These are phyloP conservation scores for Calonectria pseudoreteaudii DNA, from an alignment of 2,329 filamentous ascomycete genomes.

Conservation along the genomic window DNA sequence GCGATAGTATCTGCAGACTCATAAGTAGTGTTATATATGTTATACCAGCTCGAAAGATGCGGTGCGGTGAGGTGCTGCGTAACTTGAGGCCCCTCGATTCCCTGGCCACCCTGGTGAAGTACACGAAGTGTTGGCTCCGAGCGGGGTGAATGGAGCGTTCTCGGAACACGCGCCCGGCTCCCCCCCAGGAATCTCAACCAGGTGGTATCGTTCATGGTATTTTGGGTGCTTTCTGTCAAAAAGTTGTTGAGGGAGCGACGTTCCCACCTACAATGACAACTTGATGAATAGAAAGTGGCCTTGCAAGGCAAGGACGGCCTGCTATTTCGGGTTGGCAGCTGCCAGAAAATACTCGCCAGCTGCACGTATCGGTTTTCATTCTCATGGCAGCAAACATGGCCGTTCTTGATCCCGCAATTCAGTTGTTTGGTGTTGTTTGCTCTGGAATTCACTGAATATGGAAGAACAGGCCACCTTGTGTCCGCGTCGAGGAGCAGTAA, in stretches of 20 bases:
- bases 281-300: background rate
- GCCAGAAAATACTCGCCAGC: background rate
- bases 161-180: conserved; percentile 37
- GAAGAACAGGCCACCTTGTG: background rate
- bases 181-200: conserved; percentile 42
- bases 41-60: conserved; percentile 33
- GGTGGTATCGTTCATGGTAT: conserved; percentile 35
- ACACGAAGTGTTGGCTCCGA: conserved; percentile 36
- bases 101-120: conserved; percentile 21
- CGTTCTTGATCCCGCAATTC: background rate
- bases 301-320: background rate
- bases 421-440: background rate
- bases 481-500: no score
- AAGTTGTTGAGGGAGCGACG: background rate
- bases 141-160: conserved; percentile 31
- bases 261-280: no score
- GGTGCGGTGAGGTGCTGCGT: conserved; percentile 17
- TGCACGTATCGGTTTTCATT: background rate
- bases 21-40: background rate
- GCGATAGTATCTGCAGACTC: conserved; percentile 3
- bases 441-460: background rate
- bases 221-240: background rate
- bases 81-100: conserved; percentile 3
- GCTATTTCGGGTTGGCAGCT: background rate
- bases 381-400: background rate